phyloP scores from a whole-genome alignment of 495 filamentous ascomycete species.

The Penicillium simplicissimum region DNA sequence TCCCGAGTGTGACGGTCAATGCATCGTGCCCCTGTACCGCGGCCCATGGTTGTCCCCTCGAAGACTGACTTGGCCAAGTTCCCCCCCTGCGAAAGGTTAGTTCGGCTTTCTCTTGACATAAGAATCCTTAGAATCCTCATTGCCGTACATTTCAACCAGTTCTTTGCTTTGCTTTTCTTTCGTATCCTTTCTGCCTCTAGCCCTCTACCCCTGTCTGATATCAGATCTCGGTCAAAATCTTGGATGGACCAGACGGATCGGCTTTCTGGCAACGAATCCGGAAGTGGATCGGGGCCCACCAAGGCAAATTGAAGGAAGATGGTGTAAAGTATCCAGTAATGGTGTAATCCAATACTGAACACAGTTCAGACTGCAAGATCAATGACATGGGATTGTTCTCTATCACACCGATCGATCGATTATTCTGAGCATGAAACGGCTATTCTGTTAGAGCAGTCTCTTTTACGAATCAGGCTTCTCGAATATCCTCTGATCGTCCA shows the following conservation, averaged over 20 bases:
- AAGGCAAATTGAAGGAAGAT: slow-evolving; percentile 10
- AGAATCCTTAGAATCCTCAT: neutral
- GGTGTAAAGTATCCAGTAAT: neutral
- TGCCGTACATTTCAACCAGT: neutral
- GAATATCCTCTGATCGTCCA: neutral
- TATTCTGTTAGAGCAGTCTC: neutral
- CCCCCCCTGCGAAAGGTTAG: neutral
- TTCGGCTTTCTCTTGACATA: neutral
- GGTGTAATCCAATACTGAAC: neutral
- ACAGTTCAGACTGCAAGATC: neutral
- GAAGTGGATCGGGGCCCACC: slow-evolving; percentile 8
- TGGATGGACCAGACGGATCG: slow-evolving; percentile 7
- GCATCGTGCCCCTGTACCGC: slow-evolving; percentile 2
- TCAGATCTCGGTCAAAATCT: slow-evolving; percentile 4
- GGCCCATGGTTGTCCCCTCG: neutral
- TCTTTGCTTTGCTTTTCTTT: neutral
- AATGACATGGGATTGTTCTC: neutral
- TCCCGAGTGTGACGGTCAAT: slow-evolving; percentile 16
- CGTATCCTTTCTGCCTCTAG: neutral
- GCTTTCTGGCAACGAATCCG: slow-evolving; percentile 11
- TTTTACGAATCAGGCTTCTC: neutral
- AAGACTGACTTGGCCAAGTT: neutral
- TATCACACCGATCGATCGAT: slow-evolving; percentile 5
- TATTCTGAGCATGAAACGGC: neutral
- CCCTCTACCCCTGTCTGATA: slow-evolving; percentile 10